Evolutionary conservation across 2,329 filamentous ascomycete genomes (phyloP), one percentile per base, ranked within the genome.

Genomic region (Colletotrichum graminicola): DNA sequence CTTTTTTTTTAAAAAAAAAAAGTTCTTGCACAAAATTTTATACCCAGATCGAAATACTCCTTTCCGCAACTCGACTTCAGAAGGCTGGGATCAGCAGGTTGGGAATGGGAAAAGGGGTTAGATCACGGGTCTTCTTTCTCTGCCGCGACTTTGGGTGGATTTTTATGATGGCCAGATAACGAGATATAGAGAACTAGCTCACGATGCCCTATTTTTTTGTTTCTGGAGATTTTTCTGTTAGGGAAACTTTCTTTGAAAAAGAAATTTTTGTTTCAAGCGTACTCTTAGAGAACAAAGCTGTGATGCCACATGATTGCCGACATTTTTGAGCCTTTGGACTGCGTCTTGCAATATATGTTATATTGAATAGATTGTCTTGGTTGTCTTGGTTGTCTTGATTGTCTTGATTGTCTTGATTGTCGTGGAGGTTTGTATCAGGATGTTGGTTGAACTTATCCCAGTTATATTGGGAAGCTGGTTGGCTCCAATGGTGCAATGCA

Each of bases 21-120:
- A n/a, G n/a, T 71, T 71, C 67, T 71, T 71, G 65, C 51, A 68
- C 65, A 71, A 49, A 49, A n/a, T 63, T 29, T 54, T 64, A 49
- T 49, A 57, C 34, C 29, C 52, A 45, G 61, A n/a, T 65, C 45
- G 36, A n/a, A 18, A 14, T 14, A 39, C 5, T 29, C 12, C 36
- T 51, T 43, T 36, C 21, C 60, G 16, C 45, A 45, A 36, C 23
- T 52, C 21, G 60, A 62, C 51, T 23, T 29, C n/a, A 49, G 34
- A 18, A 49, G n/a, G 21, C 47, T 32, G 21, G 21, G 47, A 26
- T 55, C 23, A 49, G 56, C 26, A 18, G 45, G 62, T 55, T 55
- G 29, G 41, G 39, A 32, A 41, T 47, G 54, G 39, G 34, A 16
- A 45, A 52, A 34, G 18, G 36, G 6, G 43, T 41, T 16, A 36